Conservation (phyloP, 2,329 filamentous ascomycete species). For the Grosmannia huntii region DNA sequence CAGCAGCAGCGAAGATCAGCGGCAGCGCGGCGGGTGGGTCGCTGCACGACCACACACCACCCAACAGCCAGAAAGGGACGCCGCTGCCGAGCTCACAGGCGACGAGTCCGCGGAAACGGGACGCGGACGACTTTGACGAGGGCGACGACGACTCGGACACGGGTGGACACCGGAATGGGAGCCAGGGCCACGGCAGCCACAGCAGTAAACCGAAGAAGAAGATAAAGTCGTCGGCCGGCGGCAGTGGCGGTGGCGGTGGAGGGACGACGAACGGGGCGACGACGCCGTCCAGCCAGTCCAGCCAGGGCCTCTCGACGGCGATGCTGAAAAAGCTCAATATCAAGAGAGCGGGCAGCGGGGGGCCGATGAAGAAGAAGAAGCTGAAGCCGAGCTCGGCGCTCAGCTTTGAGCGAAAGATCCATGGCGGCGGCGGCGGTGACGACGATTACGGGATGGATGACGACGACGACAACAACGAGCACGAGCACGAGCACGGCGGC, state of each 20-base stretch:
- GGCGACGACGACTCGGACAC: constrained; percentile 37
- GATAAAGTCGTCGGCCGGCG: constrained; percentile 29
- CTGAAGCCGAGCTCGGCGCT: constrained; percentile 36
- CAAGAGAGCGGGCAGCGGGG: constrained; percentile 34
- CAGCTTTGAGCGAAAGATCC: constrained; percentile 33
- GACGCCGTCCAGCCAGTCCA: constrained; percentile 9
- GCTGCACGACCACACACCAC: constrained; percentile 44
- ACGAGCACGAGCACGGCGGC: constrained; percentile 11
- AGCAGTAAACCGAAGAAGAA: constrained; percentile 40
- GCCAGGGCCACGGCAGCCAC: constrained; percentile 11
- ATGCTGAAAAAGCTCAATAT: constrained; percentile 14
- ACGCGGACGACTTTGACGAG: constrained; percentile 40
- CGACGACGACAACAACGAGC: constrained; percentile 9
- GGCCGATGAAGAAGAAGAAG: constrained; percentile 40
- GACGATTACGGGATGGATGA: constrained; percentile 9
- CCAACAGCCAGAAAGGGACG: constrained; percentile 50
- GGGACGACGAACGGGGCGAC: constrained; percentile 1
- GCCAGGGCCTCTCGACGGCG: constrained; percentile 8
- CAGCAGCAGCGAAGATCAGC: constrained; percentile 50
- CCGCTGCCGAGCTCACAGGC: constrained; percentile 41
- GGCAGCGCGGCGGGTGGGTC: constrained; percentile 28
- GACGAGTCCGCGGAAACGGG: constrained; percentile 43
- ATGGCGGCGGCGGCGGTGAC: constrained; percentile 13
- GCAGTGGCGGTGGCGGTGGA: background rate
- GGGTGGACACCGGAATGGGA: background rate